A percentile compares a stretch with the other conserved stretches of the same genome.
Evolutionary conservation across 1,139 yeast genomes (phyloP).

Genomic region (Suhomyces choctaworum): DNA sequence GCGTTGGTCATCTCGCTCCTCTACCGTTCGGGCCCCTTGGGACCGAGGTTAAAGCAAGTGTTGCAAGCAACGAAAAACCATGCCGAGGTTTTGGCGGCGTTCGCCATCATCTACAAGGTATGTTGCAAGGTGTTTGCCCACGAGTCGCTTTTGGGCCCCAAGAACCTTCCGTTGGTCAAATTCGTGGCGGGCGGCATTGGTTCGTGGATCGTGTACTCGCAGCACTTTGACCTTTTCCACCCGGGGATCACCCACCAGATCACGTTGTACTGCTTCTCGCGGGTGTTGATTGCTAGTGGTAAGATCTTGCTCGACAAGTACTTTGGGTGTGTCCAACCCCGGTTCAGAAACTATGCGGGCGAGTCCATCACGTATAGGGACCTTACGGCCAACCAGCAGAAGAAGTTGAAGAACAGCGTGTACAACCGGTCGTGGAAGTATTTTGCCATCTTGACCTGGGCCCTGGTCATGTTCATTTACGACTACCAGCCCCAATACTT

Average conservation of each 20-base stretch:
- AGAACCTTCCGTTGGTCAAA: conserved; percentile 35
- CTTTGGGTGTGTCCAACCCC: conserved; percentile 40
- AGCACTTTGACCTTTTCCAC: conserved; percentile 48
- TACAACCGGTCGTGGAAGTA: conserved; percentile 58
- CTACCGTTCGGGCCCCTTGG: conserved; percentile 51
- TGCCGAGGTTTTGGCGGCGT: conserved; percentile 64
- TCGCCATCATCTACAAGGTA: conserved; percentile 62
- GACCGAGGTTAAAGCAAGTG: conserved; percentile 50
- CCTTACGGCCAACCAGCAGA: conserved; percentile 33
- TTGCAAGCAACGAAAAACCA: conserved; percentile 62
- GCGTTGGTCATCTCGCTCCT: conserved; percentile 64
- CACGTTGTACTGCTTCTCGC: conserved; percentile 60
- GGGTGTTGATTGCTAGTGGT: conserved; percentile 55
- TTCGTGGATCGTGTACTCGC: conserved; percentile 67
- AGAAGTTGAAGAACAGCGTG: conserved; percentile 34
- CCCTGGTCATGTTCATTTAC: conserved; percentile 69
- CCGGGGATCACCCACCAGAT: conserved; percentile 58
- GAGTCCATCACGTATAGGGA: conserved; percentile 31
- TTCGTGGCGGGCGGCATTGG: conserved; percentile 66
- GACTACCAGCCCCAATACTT: conserved; percentile 62
- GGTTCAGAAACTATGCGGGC: conserved; percentile 25
- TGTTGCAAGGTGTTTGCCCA: conserved; percentile 32
- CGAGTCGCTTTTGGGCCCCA: conserved; percentile 39
- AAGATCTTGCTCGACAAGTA: conserved; percentile 47
- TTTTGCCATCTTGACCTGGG: conserved; percentile 76